Evolutionary conservation across 1,139 yeast species (phyloP), one percentile per base, ranked within the genome.

Genomic region (Hyphopichia khmerensis): DNA sequence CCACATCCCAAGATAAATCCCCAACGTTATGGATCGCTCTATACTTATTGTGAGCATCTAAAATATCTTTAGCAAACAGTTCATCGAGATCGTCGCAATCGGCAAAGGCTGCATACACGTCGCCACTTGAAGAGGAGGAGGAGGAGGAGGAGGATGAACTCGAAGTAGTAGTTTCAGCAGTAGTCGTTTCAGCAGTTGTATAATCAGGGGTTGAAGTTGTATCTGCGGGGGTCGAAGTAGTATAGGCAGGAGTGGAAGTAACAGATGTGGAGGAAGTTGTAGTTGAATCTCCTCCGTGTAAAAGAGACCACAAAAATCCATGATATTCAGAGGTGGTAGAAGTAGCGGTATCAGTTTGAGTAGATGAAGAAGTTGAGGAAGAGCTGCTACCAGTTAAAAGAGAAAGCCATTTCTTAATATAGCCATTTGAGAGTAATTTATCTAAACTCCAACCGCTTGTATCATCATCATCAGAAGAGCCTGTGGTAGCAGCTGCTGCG

Each of bases 1-100:
- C 70, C 14, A 64, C 58, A 51, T 80, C 77, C 96, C 96, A 90
- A 5, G 75, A 47, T 49, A 90, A 65, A 16, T 72, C 60, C 2
- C 69, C 61, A 30, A 83, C 90, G 43, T 78, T 75, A 68, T 87
- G 95, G 44, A 65, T 55, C 27, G 87, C 76, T 67, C 96, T 80
- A 64, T 80, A 79, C 39, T 58, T 48, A 70, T 88, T 88, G 74
- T 87, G 95, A 44, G 75, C 80, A 49, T 65, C 70, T 50, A 86
- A 73, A 46, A 76, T 73, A 31, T 55, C 53, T 42, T 58, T 53
- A 30, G 75, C 71, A 45, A 69, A 72, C 38, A 63, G 44, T n/a
- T 60, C 51, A 46, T 69, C 59, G 26, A 43, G 59, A 21, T 54
- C 58, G 31, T 56, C 55, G 40, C 53, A 26, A 14, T 39, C 36